Evolutionary conservation across 257 asterid species (phyloP).

Genomic region (Coffea eugenioides): DNA sequence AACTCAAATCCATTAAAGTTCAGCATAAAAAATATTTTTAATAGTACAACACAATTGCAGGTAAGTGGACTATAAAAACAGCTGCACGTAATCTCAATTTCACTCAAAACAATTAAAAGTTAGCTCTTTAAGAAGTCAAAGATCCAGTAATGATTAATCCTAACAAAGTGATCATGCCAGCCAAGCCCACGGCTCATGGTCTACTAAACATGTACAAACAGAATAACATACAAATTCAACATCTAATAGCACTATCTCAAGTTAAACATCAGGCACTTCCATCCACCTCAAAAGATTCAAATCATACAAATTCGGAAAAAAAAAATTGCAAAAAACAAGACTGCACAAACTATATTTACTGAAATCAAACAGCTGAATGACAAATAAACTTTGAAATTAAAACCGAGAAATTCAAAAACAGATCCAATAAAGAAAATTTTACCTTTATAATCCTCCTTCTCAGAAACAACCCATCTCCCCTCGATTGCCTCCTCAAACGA

Average conservation of each 20-base stretch:
- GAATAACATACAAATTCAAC: neutral
- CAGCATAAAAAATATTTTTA: neutral
- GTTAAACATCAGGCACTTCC: neutral
- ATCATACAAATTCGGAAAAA: neutral
- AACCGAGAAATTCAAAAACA: constrained; percentile 1
- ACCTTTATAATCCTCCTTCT: constrained; percentile 78
- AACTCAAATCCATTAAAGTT: neutral
- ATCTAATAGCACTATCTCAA: neutral
- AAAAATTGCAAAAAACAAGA: neutral
- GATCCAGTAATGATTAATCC: neutral
- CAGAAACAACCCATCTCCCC: constrained; percentile 77
- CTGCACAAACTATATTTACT: neutral
- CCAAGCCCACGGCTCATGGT: neutral
- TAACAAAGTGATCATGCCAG: neutral
- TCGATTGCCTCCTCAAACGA: constrained; percentile 79
- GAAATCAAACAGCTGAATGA: neutral
- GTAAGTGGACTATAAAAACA: neutral
- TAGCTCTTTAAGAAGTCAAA: neutral
- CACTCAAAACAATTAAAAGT: neutral
- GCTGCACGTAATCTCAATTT: neutral
- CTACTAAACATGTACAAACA: neutral
- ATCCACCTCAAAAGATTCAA: neutral
- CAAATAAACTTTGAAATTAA: constrained; percentile 1
- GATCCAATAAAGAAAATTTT: constrained; percentile 21
- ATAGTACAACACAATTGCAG: neutral